These are phyloP conservation scores for Pythium oligandrum DNA, from an alignment of 352 stramenopile species.

Conservation along the genomic window DNA sequence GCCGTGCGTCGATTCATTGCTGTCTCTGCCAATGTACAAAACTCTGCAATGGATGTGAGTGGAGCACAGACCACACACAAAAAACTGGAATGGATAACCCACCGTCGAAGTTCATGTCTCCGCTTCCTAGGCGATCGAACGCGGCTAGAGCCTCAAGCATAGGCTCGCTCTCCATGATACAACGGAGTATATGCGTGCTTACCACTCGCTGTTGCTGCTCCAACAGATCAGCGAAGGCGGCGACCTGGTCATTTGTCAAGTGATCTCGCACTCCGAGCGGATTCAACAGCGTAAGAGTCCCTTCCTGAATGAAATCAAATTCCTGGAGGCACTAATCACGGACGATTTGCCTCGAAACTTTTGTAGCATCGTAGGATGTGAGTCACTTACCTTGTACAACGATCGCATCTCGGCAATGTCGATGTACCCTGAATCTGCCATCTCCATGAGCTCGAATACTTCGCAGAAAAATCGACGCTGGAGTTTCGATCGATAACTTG, in stretches of 20 bases:
- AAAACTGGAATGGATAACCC: not conserved
- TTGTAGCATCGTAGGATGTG: not conserved
- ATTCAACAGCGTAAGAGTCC: not conserved
- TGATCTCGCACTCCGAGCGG: not conserved
- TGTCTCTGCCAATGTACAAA: constrained; percentile 34
- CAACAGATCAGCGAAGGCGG: constrained; percentile 18
- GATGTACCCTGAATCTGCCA: constrained; percentile 48
- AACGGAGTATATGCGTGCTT: constrained; percentile 23
- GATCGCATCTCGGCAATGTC: constrained; percentile 70
- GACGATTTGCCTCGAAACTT: too few relatives aligned
- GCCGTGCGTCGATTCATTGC: constrained; percentile 26
- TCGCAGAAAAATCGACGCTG: constrained; percentile 44
- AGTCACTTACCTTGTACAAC: constrained; percentile 32
- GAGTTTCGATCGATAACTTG: constrained; percentile 30
- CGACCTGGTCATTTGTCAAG: constrained; percentile 14
- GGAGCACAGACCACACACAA: not conserved
- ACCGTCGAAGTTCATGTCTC: constrained; percentile 62
- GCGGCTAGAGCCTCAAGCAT: constrained; percentile 31
- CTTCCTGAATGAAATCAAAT: not conserved
- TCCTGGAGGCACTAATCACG: not conserved
- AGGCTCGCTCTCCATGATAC: constrained; percentile 38
- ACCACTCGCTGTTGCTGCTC: constrained; percentile 18
- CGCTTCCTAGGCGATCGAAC: constrained; percentile 51
- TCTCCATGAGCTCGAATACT: constrained; percentile 70
- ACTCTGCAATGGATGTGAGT: constrained; percentile 24